Conservation (phyloP, 257 asterid genomes). For the Solanum etuberosum region DNA sequence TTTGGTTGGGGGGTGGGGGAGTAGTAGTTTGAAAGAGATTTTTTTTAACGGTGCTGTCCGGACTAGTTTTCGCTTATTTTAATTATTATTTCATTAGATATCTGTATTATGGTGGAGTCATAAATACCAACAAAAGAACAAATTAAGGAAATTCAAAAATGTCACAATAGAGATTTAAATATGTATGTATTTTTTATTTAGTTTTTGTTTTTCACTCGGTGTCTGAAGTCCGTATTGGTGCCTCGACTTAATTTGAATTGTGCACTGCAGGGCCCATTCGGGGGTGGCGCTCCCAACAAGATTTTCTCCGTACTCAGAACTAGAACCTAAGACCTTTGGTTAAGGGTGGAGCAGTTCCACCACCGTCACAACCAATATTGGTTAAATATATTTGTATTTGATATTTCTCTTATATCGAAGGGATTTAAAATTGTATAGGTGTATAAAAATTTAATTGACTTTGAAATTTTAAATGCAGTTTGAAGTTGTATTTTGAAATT, state of each 20-base stretch:
- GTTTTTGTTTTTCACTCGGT: no score
- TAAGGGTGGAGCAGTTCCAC: no score
- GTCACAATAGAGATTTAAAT: not conserved
- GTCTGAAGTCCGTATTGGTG: fast-evolving
- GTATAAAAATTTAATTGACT: not conserved
- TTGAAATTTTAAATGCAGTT: not conserved
- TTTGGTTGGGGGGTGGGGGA: not conserved
- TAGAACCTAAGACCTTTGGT: not conserved
- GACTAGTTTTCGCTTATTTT: not conserved
- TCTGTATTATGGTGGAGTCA: not conserved
- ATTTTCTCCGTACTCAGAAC: not conserved
- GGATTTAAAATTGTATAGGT: not conserved
- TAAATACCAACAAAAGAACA: not conserved
- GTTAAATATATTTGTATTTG: not conserved
- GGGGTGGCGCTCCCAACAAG: not conserved
- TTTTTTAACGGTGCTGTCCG: not conserved
- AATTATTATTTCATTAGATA: not conserved
- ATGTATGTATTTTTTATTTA: no score
- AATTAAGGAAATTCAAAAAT: not conserved
- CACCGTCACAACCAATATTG: no score
- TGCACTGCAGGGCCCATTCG: not conserved
- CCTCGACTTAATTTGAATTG: no score
- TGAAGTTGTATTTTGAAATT: not conserved
- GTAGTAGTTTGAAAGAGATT: not conserved
- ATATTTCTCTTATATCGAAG: not conserved